These are phyloP conservation scores for Xylaria scruposa DNA, from an alignment of 495 filamentous ascomycete species.

Conservation along the genomic window DNA sequence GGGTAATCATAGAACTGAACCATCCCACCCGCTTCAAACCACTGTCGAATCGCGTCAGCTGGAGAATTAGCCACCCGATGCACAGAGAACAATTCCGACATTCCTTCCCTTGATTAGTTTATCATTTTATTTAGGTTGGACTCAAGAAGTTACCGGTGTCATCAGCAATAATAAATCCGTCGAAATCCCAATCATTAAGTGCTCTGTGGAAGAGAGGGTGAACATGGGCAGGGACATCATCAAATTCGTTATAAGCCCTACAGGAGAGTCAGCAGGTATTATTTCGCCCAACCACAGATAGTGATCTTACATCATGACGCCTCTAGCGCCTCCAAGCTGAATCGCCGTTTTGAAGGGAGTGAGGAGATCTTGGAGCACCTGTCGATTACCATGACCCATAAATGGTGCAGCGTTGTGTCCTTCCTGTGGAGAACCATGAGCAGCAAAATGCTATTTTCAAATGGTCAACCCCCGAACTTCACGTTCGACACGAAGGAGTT, in stretches of 20 bases:
- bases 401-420: slow-evolving; percentile 50
- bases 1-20: slow-evolving; percentile 44
- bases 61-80: slow-evolving; percentile 43
- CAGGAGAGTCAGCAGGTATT: slow-evolving; percentile 1
- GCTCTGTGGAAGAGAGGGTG: slow-evolving; percentile 45
- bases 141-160: slow-evolving; percentile 42
- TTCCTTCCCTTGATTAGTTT: slow-evolving; percentile 30
- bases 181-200: slow-evolving; percentile 48
- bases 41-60: slow-evolving; percentile 46
- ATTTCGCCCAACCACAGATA: neutral
- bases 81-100: slow-evolving; percentile 37
- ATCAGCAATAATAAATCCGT: slow-evolving; percentile 49
- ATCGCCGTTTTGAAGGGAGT: slow-evolving; percentile 49
- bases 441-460: slow-evolving; percentile 46
- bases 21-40: slow-evolving; percentile 49
- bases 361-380: slow-evolving; percentile 47
- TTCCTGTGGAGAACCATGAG: slow-evolving; percentile 46
- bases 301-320: slow-evolving; percentile 49
- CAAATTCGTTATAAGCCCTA: slow-evolving; percentile 50
- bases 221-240: slow-evolving; percentile 45
- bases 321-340: slow-evolving; percentile 47
- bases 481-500: neutral
- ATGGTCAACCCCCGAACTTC: slow-evolving; percentile 13
- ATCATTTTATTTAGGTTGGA: neutral
- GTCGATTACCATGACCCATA: slow-evolving; percentile 46